Conservation (phyloP, 371 early-diverging fungal species). For the Mortierella sp. region DNA sequence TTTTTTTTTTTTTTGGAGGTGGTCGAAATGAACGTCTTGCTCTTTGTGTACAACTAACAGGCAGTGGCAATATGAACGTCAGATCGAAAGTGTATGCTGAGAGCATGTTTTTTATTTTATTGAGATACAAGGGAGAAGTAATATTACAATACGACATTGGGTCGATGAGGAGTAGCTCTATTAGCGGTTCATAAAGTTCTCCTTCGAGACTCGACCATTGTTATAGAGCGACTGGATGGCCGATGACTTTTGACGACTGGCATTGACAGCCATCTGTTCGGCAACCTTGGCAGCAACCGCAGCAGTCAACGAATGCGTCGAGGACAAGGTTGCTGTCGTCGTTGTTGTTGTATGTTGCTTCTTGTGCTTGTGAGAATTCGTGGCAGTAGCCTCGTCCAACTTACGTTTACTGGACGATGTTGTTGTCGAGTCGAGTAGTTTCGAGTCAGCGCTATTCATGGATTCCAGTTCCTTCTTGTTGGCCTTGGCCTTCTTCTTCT, state of each 20-base stretch:
- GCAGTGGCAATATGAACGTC: too few relatives aligned
- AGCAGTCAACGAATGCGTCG: constrained; percentile 60
- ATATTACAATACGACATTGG: not conserved
- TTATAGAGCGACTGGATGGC: constrained; percentile 49
- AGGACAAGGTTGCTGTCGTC: constrained; percentile 12
- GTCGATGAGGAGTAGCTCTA: not conserved
- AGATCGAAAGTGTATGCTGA: too few relatives aligned
- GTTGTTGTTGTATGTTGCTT: constrained; percentile 30
- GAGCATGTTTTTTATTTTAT: not conserved
- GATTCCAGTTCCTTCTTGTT: constrained; percentile 64
- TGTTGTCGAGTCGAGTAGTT: constrained; percentile 14
- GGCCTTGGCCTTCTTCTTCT: constrained; percentile 56
- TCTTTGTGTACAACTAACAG: too few relatives aligned
- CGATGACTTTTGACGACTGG: constrained; percentile 41
- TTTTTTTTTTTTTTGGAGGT: not conserved
- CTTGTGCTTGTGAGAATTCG: constrained; percentile 32
- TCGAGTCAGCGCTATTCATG: constrained; percentile 31
- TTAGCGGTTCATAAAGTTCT: constrained; percentile 56
- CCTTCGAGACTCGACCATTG: constrained; percentile 28
- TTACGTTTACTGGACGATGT: constrained; percentile 46
- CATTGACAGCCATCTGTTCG: constrained; percentile 67
- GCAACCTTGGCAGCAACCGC: constrained; percentile 69
- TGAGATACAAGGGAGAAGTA: not conserved
- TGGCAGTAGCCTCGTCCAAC: constrained; percentile 33
- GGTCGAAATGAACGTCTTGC: too few relatives aligned